These are phyloP conservation scores for Lepidopterella palustris DNA, from an alignment of 495 filamentous ascomycete genomes.

Conservation along the genomic window DNA sequence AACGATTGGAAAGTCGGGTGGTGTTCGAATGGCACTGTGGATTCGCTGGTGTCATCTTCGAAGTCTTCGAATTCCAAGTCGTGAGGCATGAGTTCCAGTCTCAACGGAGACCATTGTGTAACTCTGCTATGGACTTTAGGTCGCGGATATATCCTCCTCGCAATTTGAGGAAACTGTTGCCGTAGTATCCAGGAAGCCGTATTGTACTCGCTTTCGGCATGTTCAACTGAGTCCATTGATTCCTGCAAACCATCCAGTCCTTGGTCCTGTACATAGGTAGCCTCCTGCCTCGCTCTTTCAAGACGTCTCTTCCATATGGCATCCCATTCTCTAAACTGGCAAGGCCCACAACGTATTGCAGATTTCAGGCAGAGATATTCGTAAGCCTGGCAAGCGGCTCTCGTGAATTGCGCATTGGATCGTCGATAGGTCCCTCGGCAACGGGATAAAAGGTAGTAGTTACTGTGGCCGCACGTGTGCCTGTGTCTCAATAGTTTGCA, in stretches of 20 bases:
- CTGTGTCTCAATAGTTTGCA: conserved; percentile 16
- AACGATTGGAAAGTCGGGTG: background rate
- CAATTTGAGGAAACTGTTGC: background rate
- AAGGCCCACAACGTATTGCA: conserved; percentile 5
- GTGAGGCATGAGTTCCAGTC: conserved; percentile 6
- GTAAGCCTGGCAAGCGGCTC: conserved; percentile 10
- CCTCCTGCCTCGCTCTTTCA: background rate
- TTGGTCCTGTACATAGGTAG: background rate
- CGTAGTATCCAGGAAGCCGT: background rate
- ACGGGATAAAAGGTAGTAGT: conserved; percentile 1
- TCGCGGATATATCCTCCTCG: background rate
- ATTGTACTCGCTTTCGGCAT: too few species aligned
- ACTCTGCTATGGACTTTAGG: background rate
- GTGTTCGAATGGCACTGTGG: background rate
- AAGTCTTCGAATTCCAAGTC: conserved; percentile 1
- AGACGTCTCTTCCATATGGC: background rate
- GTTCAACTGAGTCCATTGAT: too few species aligned
- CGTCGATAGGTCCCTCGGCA: conserved; percentile 10
- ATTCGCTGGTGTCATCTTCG: background rate
- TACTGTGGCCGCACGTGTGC: conserved; percentile 8
- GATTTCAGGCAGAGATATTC: conserved; percentile 10
- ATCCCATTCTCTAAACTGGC: conserved; percentile 3
- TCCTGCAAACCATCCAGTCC: too few species aligned
- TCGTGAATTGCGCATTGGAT: background rate
- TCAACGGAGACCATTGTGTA: background rate